A percentile compares a stretch with the other conserved stretches of the same genome.
These are phyloP conservation scores for thale cress (Arabidopsis thaliana) DNA, from an alignment of 345 rosid species.

Conservation along the genomic window DNA sequence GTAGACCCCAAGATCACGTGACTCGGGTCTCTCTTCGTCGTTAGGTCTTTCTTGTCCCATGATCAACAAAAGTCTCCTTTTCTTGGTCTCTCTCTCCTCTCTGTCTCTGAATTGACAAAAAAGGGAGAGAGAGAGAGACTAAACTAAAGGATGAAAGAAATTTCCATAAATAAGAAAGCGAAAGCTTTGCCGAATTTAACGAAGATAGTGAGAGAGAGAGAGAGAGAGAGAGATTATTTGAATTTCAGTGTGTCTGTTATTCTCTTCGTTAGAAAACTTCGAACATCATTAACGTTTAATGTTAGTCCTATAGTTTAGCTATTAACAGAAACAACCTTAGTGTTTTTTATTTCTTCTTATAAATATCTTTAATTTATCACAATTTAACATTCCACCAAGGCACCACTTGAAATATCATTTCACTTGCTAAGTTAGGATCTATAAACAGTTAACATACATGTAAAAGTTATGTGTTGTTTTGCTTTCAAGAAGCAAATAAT, in stretches of 20 bases:
- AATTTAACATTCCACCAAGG: too few species aligned
- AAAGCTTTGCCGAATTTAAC: slow-evolving; percentile 41
- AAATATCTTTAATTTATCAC: background rate
- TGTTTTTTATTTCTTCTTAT: background rate
- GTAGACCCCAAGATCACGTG: slow-evolving; percentile 21
- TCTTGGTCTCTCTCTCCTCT: slow-evolving; percentile 1
- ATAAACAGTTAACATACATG: background rate
- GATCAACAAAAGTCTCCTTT: slow-evolving; percentile 33
- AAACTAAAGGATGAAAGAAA: slow-evolving; percentile 29
- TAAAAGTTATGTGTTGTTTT: slow-evolving; percentile 1
- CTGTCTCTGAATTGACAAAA: slow-evolving; percentile 30
- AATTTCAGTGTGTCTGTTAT: slow-evolving; percentile 16
- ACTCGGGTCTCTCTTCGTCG: slow-evolving; percentile 43
- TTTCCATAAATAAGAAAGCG: slow-evolving; percentile 38
- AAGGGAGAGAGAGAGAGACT: slow-evolving; percentile 25
- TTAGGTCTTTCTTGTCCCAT: slow-evolving; percentile 47
- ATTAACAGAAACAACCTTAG: slow-evolving; percentile 3
- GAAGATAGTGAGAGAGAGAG: slow-evolving; percentile 26
- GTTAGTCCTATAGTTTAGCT: background rate
- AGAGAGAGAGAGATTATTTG: slow-evolving; percentile 25
- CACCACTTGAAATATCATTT: too few species aligned
- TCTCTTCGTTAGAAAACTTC: background rate
- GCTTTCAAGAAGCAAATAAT: background rate
- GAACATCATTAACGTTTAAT: background rate
- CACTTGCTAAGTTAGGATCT: background rate